Evolutionary conservation across 140 eudicot genomes (phyloP).

Genomic region (Anethum foeniculum): DNA sequence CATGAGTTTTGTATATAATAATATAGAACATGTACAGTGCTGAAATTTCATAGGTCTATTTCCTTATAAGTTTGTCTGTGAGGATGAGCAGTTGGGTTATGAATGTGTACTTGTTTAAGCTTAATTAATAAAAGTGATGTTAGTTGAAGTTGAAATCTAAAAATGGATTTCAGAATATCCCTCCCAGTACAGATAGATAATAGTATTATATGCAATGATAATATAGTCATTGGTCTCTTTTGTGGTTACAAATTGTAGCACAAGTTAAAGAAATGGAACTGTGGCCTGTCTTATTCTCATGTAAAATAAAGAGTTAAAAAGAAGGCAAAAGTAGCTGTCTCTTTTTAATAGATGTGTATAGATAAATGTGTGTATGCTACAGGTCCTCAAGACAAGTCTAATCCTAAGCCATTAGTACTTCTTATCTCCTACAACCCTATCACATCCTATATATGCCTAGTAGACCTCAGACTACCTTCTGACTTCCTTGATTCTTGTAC

Average conservation of each 20-base stretch:
- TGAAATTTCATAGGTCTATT: not conserved
- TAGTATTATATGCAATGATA: not conserved
- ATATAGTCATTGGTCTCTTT: conserved; percentile 1
- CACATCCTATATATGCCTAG: conserved; percentile 1
- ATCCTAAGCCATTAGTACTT: conserved; percentile 3
- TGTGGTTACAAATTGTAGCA: conserved; percentile 1
- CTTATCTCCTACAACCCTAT: not conserved
- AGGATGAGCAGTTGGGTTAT: not conserved
- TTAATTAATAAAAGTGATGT: not conserved
- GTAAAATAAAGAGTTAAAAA: not conserved
- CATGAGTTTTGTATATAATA: not conserved
- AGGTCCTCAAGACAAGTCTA: conserved; percentile 6
- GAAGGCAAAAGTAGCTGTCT: not conserved
- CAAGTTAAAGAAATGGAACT: not conserved
- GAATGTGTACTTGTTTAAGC: not conserved
- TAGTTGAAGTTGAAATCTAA: not conserved
- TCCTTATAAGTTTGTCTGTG: not conserved
- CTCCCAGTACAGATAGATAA: not conserved
- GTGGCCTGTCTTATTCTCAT: not conserved
- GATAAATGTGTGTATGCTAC: not conserved
- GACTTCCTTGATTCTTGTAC: not conserved
- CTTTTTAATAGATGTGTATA: not conserved
- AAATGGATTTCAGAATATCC: not conserved
- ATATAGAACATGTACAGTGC: not conserved
- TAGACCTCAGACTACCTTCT: conserved; percentile 6